phyloP scores from a whole-genome alignment of 352 stramenopile species.

The Plasmopara viticola region DNA sequence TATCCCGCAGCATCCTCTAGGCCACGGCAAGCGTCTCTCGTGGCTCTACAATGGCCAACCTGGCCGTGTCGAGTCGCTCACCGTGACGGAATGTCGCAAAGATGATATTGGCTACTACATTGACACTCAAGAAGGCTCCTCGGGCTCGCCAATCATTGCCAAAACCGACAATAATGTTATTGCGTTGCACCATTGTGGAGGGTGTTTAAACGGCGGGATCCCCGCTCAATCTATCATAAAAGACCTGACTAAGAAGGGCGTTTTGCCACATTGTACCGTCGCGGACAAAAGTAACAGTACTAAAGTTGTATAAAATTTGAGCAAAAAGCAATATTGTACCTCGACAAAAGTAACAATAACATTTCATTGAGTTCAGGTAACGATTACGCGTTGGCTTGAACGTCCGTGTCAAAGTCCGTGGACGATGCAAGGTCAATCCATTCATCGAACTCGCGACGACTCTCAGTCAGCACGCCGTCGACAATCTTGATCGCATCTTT shows the following conservation, averaged over 20 bases:
- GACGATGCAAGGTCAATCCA: conserved; percentile 24
- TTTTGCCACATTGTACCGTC: conserved; percentile 37
- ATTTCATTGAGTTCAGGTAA: not conserved
- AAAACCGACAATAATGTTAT: conserved; percentile 56
- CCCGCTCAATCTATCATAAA: conserved; percentile 43
- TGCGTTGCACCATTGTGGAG: conserved; percentile 67
- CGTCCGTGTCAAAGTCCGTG: conserved; percentile 18
- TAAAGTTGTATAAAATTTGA: conserved; percentile 5
- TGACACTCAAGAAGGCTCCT: conserved; percentile 68
- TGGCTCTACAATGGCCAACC: conserved; percentile 37
- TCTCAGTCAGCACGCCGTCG: conserved; percentile 13
- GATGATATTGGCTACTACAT: conserved; percentile 65
- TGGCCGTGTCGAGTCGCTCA: conserved; percentile 41
- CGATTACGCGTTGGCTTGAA: conserved; percentile 16
- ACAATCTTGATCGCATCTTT: conserved; percentile 29
- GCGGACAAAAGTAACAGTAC: conserved; percentile 12
- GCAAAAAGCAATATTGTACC: not conserved
- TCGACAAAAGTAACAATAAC: conserved; percentile 1
- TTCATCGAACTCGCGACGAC: conserved; percentile 20
- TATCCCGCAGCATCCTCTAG: conserved; percentile 49
- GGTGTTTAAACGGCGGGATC: conserved; percentile 57
- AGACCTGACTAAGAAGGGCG: conserved; percentile 23
- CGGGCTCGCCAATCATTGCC: conserved; percentile 57
- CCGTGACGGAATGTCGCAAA: conserved; percentile 27
- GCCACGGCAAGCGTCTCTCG: conserved; percentile 63